Conservation (phyloP, 768 basidiomycete genomes). For the Leccinum uliginosum region DNA sequence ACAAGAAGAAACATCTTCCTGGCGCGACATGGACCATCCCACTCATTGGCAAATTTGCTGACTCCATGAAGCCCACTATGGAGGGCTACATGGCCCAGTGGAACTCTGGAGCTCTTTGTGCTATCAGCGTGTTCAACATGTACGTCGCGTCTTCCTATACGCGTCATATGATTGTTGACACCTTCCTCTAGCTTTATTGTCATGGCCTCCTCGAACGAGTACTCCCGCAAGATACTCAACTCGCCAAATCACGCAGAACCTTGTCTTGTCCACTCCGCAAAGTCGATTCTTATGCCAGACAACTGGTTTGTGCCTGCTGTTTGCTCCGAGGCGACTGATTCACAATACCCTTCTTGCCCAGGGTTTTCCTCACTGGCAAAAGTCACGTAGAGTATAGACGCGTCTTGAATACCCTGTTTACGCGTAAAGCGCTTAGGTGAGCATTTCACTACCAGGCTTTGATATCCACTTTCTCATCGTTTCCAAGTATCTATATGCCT, state of each 20-base stretch:
- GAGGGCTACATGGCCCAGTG: conserved; percentile 91
- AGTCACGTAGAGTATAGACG: conserved; percentile 91
- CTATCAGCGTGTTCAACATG: conserved; percentile 98
- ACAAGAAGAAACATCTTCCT: conserved; percentile 85
- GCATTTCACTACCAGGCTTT: conserved; percentile 16
- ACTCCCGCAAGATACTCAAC: conserved; percentile 92
- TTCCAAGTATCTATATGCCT: conserved; percentile 67
- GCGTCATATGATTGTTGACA: conserved; percentile 3
- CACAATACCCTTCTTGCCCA: conserved; percentile 24
- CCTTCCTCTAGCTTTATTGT: conserved; percentile 82
- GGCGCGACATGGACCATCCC: conserved; percentile 93
- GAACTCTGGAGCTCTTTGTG: conserved; percentile 84
- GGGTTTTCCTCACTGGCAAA: conserved; percentile 98
- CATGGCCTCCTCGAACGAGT: conserved; percentile 93
- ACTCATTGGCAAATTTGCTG: conserved; percentile 94
- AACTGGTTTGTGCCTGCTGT: conserved; percentile 64
- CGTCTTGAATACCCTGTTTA: conserved; percentile 87
- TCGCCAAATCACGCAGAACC: conserved; percentile 91
- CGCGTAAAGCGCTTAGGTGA: conserved; percentile 87
- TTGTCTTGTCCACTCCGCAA: conserved; percentile 89
- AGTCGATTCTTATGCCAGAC: conserved; percentile 74
- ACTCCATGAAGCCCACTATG: conserved; percentile 88
- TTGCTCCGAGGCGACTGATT: not conserved
- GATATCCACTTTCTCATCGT: not conserved
- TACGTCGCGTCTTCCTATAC: conserved; percentile 33